Base-by-base conservation (phyloP, 352 stramenopile species). In the Globisporangium heterothallicum region DNA sequence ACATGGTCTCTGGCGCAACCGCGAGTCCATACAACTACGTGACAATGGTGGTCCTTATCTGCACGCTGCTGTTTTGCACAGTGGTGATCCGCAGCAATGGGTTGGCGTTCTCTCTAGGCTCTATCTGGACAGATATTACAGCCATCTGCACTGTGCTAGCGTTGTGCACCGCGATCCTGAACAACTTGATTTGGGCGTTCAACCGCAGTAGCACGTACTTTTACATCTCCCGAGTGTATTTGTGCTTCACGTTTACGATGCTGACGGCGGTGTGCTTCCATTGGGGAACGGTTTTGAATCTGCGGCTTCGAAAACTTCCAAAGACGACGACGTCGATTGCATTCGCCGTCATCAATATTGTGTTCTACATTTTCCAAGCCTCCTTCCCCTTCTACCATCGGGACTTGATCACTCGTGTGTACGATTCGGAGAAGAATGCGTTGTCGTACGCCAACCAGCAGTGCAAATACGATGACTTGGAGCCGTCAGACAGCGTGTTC, bases 231-330 rank as follows among this genome's bases (percentile, higher is more conserved):
- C 70, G 80, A 10, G 62, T 82, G 34, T 85, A 87, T 32, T 44
- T 89, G 40, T 93, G 82, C 65, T 85, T 95, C 55, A 92, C 82
- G 21, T 95, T 93, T 47, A 95, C 84, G 48, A 95, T 95, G 84
- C 67, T 95, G 19, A 85, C 77, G 18, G 81, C 82, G 4, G 84
- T 95, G 51, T 93, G 82, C 56, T 93, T 90, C 49, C 84, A 95
- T 58, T 95, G 84, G 84, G 84, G 76, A 26, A 91, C 82, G 6
- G 83, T 95, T 40, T 56, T 95, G 18, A 91, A 74, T 48, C 70
- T 89, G 25, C 74, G 79, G 9, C 63, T 95, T 19, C 78, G 84
- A 16, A 86, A 87, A 40, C 44, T 93, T 4, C 82, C 84, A 0
- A 87, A 89, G 53, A 64, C 60, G 13, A 89, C 78, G 6, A 76